A percentile compares a stretch with the other conserved stretches of the same genome.
Conservation (phyloP, 495 filamentous ascomycete species). For the Thermothielavioides terrestris region DNA sequence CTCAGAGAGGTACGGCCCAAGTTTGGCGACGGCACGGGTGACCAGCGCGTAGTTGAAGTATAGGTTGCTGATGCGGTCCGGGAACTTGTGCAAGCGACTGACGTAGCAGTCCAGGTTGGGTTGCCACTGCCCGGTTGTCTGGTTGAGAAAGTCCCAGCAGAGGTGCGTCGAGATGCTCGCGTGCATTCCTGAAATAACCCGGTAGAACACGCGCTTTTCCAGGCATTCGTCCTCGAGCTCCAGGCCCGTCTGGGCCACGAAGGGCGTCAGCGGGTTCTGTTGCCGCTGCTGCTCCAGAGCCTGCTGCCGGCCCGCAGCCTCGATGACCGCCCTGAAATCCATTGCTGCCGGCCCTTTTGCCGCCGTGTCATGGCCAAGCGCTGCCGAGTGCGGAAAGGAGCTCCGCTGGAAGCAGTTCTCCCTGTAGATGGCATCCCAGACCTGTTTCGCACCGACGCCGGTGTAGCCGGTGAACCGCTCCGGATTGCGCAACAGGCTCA, state of each 20-base stretch:
- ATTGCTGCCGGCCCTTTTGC: slow-evolving; percentile 59
- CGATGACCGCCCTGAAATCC: slow-evolving; percentile 75
- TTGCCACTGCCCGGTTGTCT: slow-evolving; percentile 87
- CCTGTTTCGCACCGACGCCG: slow-evolving; percentile 70
- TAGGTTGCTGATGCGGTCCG: slow-evolving; percentile 90
- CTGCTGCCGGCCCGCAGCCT: slow-evolving; percentile 59
- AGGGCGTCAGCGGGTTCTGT: slow-evolving; percentile 40
- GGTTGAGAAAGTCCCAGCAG: slow-evolving; percentile 94
- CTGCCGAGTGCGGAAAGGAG: slow-evolving; percentile 43
- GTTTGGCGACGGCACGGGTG: slow-evolving; percentile 80
- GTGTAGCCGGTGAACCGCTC: slow-evolving; percentile 93
- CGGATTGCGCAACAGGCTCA: slow-evolving; percentile 85
- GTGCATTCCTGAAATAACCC: slow-evolving; percentile 94
- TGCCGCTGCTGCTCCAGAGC: slow-evolving; percentile 43
- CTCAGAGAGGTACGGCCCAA: slow-evolving; percentile 66
- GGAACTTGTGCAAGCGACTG: slow-evolving; percentile 67
- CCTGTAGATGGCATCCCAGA: slow-evolving; percentile 94
- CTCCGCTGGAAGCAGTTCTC: slow-evolving; percentile 92
- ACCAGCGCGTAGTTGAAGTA: slow-evolving; percentile 98
- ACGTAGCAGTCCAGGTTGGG: slow-evolving; percentile 90
- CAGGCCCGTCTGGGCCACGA: slow-evolving; percentile 45
- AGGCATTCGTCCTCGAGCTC: slow-evolving; percentile 84
- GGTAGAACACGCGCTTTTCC: slow-evolving; percentile 95
- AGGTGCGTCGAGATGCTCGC: slow-evolving; percentile 92
- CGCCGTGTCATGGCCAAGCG: slow-evolving; percentile 30